Evolutionary conservation across 192 early-diverging fungal genomes (phyloP).

Genomic region (Phycomyces nitens): DNA sequence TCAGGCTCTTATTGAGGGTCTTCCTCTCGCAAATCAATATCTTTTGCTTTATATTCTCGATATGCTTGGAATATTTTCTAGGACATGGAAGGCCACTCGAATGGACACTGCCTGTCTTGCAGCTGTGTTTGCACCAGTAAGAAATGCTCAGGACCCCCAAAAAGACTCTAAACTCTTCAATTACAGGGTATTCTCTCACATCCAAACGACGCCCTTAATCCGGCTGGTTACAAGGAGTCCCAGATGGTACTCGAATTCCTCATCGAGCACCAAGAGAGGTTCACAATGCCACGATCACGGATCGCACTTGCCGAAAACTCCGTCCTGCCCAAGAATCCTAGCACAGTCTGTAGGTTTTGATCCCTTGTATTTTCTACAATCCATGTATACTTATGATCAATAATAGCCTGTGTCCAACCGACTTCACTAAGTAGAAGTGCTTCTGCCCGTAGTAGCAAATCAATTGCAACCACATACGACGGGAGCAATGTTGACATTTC

Average conservation of each 20-base stretch:
- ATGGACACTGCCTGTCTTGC: constrained; percentile 75
- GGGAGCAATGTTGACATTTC: no score
- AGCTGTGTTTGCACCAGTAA: constrained; percentile 62
- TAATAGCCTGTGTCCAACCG: no score
- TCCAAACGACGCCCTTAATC: constrained; percentile 62
- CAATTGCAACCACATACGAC: no score
- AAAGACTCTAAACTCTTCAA: no score
- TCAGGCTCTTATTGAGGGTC: constrained; percentile 49
- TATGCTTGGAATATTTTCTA: constrained; percentile 50
- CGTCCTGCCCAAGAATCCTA: neutral
- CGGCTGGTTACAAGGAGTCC: constrained; percentile 67
- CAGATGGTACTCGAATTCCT: constrained; percentile 70
- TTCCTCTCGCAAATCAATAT: constrained; percentile 57
- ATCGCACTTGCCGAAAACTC: constrained; percentile 4
- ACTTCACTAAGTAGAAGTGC: no score
- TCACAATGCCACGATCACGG: constrained; percentile 27
- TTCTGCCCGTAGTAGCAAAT: no score
- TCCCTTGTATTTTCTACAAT: no score
- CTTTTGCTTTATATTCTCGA: constrained; percentile 68
- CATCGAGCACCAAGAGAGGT: constrained; percentile 53
- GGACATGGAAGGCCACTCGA: constrained; percentile 47
- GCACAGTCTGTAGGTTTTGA: no score
- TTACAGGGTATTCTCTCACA: constrained; percentile 57
- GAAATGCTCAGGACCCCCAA: no score
- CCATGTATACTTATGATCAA: no score